Base-by-base conservation (phyloP, 2,329 filamentous ascomycete genomes). In the Fusarium anguioides region DNA sequence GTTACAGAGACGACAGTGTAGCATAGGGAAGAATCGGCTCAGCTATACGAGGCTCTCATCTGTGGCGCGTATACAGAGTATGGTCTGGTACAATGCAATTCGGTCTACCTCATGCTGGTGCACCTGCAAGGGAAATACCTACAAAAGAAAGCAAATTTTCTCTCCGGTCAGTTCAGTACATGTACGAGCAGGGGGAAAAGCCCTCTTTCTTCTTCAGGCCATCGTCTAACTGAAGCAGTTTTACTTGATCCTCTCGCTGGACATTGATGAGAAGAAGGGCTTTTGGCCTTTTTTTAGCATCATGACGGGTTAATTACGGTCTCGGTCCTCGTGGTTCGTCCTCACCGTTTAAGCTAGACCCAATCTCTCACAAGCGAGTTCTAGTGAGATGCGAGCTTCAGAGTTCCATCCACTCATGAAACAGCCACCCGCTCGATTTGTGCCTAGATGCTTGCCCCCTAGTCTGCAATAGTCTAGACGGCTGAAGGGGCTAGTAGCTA, bases 301-400 rank as follows among this genome's bases (percentile, higher is more conserved):
- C 65, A 66, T 68, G 60, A 54, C 60, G 65, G 65, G 47, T 69
- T 66, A 69, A 68, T 69, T 69, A 69, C 65, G 47, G 60, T 36
- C 48, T 48, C n/a, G 27, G 46, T 54, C 54, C 55, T 44, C 37
- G 53, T 64, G 59, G 64, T 54, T 56, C 21, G 46, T 50, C 46
- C 45, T 68, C 60, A 69, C 65, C 60, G 65, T 68, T 63, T 66
- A 47, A 48, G 47, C 65, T 68, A 66, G 55, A 41, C 52, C 45
- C 18, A 64, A 64, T 64, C 40, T 44, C 37, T 18, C 24, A 24
- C 23, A 20, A 35, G 20, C 39, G 23, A 26, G 36, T 42, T 53
- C 41, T 54, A 23, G 33, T 39, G 47, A 61, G 35, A 45, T 60
- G 41, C 42, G n/a, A 52, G 50, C 45, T 39, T 36, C 29, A 5